These are phyloP conservation scores for Gonium pectorale DNA, from an alignment of 139 green algal species.

Conservation along the genomic window DNA sequence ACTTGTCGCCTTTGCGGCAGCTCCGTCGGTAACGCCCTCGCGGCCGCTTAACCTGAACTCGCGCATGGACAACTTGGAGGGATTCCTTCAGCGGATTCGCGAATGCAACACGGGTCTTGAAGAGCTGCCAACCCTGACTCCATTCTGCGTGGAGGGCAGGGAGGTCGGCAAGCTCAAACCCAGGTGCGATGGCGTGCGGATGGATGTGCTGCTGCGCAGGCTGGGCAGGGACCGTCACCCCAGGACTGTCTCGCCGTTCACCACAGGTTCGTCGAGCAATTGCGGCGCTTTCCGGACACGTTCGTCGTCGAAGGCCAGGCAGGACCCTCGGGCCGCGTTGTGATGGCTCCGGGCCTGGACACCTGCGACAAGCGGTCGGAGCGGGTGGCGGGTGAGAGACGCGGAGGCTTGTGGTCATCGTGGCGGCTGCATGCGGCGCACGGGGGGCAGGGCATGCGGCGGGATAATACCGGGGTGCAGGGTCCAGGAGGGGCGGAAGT, in stretches of 20 bases:
- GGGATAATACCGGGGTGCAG: no score
- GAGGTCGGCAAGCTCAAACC: slow-evolving; percentile 66
- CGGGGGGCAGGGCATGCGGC: no score
- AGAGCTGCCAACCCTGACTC: slow-evolving; percentile 56
- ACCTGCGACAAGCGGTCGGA: slow-evolving; percentile 61
- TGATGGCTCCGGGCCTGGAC: slow-evolving; percentile 32
- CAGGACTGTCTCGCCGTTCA: not conserved
- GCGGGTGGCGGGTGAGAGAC: slow-evolving; percentile 60
- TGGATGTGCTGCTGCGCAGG: no score
- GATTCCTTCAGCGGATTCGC: slow-evolving; percentile 59
- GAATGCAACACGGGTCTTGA: slow-evolving; percentile 68
- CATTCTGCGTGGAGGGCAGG: slow-evolving; percentile 59
- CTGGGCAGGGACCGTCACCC: no score
- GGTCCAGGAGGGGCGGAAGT: no score
- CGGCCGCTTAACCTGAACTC: no score
- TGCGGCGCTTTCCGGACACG: slow-evolving; percentile 55
- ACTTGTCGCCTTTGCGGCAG: no score
- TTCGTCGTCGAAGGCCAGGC: slow-evolving; percentile 45
- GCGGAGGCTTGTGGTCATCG: no score
- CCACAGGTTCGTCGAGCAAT: slow-evolving; percentile 63
- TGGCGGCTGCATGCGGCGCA: no score
- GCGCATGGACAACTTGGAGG: slow-evolving; percentile 15
- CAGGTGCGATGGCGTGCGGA: slow-evolving; percentile 39
- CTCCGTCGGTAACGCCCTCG: no score
- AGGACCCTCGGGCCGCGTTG: slow-evolving; percentile 10